Base-by-base conservation (phyloP, 192 early-diverging fungal species). In the Nowakowskiella sp. region DNA sequence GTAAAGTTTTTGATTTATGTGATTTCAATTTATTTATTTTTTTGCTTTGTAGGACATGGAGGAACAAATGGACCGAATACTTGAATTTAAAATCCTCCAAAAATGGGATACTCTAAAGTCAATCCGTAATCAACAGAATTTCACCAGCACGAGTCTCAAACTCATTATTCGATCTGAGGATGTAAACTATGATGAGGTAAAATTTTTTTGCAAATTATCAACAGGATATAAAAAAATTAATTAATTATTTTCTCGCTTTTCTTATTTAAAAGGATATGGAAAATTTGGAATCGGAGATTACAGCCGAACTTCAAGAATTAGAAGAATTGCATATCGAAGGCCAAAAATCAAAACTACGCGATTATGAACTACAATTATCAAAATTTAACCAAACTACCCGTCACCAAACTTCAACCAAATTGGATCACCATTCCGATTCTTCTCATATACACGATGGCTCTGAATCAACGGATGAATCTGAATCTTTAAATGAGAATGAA, bases 221-320 rank as follows among this genome's bases (percentile, higher is more conserved):
- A 28, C 39, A 13, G 13, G 10, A 28, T 10, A 47, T 19, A 47
- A 10, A 13, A 10, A 27, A 13, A 13, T 47, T 10, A 47, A 23
- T 13, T 13, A 23, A n/a, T n/a, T n/a, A n/a, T n/a, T n/a, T n/a
- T n/a, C n/a, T n/a, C n/a, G n/a, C n/a, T n/a, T n/a, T n/a, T n/a
- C n/a, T 13, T 13, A 47, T 13, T 47, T 47, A 27, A 39, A 13
- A 47, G 47, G 47, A 47, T 34, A 47, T 27, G 39, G 34, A 39
- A 23, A 47, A 13, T 13, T 47, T 47, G 10, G 47, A 47, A 47
- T 10, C 47, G 10, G 47, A 47, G 39, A 47, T 47, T 10, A 34
- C 10, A 39, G 47, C 13, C 10, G 47, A 47, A 23, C 39, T 47
- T 13, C 13, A 10, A 13, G 47, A 47, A 23, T 39, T 10, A 27